These are phyloP conservation scores for Solanum lignicaule DNA, from an alignment of 257 asterid species.

Conservation along the genomic window DNA sequence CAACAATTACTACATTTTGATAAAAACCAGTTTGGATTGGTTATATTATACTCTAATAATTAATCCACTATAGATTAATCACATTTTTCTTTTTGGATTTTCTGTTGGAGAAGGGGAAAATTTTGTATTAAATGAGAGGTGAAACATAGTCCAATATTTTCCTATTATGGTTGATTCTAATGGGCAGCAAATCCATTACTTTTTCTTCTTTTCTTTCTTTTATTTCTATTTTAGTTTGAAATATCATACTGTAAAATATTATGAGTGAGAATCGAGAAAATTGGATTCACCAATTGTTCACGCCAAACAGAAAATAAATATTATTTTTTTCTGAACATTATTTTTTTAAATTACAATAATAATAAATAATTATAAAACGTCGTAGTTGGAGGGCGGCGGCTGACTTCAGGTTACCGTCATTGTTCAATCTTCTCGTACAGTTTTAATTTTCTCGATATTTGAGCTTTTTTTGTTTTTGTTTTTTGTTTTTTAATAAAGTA, in stretches of 20 bases:
- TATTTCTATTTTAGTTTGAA: neutral
- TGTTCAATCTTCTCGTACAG: conserved; percentile 1
- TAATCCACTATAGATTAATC: neutral
- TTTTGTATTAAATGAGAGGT: neutral
- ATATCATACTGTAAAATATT: neutral
- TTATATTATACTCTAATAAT: neutral
- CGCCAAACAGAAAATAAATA: conserved; percentile 5
- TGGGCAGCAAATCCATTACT: neutral
- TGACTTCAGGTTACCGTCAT: conserved; percentile 33
- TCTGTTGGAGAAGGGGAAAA: neutral
- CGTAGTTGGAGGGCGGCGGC: conserved; percentile 49
- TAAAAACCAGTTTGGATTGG: neutral
- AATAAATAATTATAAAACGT: neutral
- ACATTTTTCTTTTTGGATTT: neutral
- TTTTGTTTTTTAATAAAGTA: neutral
- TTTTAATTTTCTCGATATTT: conserved; percentile 2
- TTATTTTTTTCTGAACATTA: neutral
- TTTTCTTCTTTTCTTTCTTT: neutral
- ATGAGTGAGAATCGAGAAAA: neutral
- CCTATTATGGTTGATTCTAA: neutral
- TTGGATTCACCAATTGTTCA: conserved; percentile 6
- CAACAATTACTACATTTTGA: neutral
- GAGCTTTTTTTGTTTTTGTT: neutral
- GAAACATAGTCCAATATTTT: conserved; percentile 1
- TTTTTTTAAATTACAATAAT: neutral